These are phyloP conservation scores for Bromus sterilis DNA, from an alignment of 176 grass and related monocot genomes.

Conservation along the genomic window DNA sequence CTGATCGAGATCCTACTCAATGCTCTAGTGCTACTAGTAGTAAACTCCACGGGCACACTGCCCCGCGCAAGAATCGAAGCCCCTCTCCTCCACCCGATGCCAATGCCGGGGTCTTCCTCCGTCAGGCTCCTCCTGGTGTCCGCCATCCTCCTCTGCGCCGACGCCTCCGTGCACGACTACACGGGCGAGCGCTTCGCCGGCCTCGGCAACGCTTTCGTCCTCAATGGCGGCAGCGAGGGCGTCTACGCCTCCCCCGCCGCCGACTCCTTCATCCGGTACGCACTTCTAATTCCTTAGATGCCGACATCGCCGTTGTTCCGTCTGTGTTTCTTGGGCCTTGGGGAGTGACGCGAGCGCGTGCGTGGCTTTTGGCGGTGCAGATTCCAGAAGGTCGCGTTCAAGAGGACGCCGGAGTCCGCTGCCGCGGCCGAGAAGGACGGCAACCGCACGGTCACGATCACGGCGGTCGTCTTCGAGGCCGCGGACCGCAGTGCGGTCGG, in stretches of 20 bases:
- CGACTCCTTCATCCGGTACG: conserved; percentile 62
- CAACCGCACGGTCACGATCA: conserved; percentile 34
- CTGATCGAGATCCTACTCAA: conserved; percentile 14
- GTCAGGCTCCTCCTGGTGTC: not conserved
- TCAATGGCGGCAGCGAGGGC: conserved; percentile 79
- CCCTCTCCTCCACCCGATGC: not conserved
- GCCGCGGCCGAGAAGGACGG: not conserved
- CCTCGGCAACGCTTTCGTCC: conserved; percentile 51
- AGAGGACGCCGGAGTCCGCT: conserved; percentile 33
- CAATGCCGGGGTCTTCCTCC: conserved; percentile 25
- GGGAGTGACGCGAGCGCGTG: not conserved
- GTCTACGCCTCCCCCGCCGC: conserved; percentile 47
- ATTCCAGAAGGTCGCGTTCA: conserved; percentile 72
- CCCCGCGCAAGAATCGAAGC: not conserved
- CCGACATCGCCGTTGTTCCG: not conserved
- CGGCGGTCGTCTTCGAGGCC: conserved; percentile 58
- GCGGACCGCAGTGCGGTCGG: conserved; percentile 36
- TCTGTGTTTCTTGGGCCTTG: not conserved
- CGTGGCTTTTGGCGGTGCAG: conserved; percentile 23
- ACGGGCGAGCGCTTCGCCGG: conserved; percentile 34
- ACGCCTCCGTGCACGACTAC: conserved; percentile 76
- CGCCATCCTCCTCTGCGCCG: conserved; percentile 20
- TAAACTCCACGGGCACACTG: conserved; percentile 7
- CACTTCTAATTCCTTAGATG: not conserved
- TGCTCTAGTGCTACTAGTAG: not conserved